phyloP scores from a whole-genome alignment of 768 basidiomycete genomes.

The Boletus pseudo-olivaceus region DNA sequence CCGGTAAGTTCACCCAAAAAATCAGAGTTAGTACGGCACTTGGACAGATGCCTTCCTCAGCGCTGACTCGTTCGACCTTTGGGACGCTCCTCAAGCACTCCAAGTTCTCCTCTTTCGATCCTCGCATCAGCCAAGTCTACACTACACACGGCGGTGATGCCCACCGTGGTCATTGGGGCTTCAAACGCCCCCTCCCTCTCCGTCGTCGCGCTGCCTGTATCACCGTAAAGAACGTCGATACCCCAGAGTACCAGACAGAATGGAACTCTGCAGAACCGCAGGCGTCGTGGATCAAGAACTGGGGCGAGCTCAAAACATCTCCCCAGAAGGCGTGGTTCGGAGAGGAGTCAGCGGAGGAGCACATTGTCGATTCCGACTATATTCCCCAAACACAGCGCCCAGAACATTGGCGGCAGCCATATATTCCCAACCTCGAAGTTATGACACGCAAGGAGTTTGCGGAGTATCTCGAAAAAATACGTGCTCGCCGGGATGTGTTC shows the following conservation, averaged over 20 bases:
- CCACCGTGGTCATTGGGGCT: conserved; percentile 77
- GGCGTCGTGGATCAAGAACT: conserved; percentile 62
- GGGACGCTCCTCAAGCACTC: conserved; percentile 75
- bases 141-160: conserved; percentile 65
- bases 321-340: conserved; percentile 8
- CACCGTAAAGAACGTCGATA: conserved; percentile 65
- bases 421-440: conserved; percentile 51
- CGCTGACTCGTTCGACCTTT: conserved; percentile 61
- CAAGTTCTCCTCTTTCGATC: conserved; percentile 78
- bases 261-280: conserved; percentile 68
- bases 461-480: conserved; percentile 56
- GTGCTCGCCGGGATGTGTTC: conserved; percentile 56
- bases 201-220: conserved; percentile 63
- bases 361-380: conserved; percentile 27
- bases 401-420: conserved; percentile 21
- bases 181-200: conserved; percentile 77
- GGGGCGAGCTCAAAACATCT: conserved; percentile 51
- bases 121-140: conserved; percentile 74
- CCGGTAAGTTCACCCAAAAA: conserved; percentile 15
- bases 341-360: conserved; percentile 18
- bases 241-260: conserved; percentile 70
- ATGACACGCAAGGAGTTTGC: conserved; percentile 61
- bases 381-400: conserved; percentile 14
- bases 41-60: conserved; percentile 17
- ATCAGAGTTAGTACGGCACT: neutral